These are phyloP conservation scores for Daucus carota DNA, from an alignment of 129 eudicot species.

Conservation along the genomic window DNA sequence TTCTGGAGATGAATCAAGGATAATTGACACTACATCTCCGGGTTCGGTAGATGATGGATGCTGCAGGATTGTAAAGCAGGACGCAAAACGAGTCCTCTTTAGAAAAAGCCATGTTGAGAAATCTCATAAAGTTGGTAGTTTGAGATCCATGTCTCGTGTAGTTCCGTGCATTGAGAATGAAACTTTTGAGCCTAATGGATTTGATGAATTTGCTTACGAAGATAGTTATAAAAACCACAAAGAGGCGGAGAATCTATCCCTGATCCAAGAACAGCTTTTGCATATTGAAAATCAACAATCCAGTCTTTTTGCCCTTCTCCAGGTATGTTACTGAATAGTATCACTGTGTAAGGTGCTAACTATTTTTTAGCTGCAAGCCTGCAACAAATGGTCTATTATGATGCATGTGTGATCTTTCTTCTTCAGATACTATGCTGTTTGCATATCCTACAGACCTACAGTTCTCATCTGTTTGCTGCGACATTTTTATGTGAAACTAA, in stretches of 20 bases:
- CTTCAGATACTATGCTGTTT: background rate
- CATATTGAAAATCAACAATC: slow-evolving; percentile 95
- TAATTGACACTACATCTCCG: background rate
- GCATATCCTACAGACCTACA: background rate
- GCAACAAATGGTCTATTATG: background rate
- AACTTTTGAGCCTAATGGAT: slow-evolving; percentile 11
- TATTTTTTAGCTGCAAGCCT: background rate
- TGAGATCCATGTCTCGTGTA: slow-evolving; percentile 53
- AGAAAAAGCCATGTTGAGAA: slow-evolving; percentile 23
- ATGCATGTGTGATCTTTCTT: background rate
- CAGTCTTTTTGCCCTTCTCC: slow-evolving; percentile 65
- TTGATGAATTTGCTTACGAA: slow-evolving; percentile 23
- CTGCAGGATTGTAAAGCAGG: slow-evolving; percentile 22
- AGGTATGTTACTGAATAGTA: slow-evolving; percentile 30
- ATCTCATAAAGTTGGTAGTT: slow-evolving; percentile 14
- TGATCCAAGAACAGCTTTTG: slow-evolving; percentile 59
- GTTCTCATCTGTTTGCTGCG: background rate
- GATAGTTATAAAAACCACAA: slow-evolving; percentile 35
- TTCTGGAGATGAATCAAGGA: slow-evolving; percentile 16
- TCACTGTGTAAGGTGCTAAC: background rate
- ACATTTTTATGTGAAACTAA: background rate
- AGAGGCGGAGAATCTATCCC: slow-evolving; percentile 58
- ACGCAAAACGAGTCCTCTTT: slow-evolving; percentile 16
- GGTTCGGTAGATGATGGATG: slow-evolving; percentile 21
- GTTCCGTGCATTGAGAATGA: slow-evolving; percentile 50